These are phyloP conservation scores for Erodium texanum DNA, from an alignment of 441 rosid genomes.

Conservation along the genomic window DNA sequence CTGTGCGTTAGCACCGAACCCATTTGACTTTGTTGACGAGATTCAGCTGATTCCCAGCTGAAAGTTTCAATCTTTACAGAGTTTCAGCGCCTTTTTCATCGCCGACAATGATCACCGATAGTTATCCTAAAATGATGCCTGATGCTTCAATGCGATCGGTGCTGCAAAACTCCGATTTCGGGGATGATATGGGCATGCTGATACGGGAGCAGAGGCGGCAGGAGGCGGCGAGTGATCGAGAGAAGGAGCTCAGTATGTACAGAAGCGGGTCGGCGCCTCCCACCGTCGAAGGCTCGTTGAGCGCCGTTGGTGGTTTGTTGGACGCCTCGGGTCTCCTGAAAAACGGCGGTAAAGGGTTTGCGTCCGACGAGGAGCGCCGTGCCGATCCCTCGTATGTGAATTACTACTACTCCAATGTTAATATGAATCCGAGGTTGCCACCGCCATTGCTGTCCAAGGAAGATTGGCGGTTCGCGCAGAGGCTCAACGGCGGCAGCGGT, in stretches of 20 bases:
- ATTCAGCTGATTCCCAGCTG: not conserved
- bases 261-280: slow-evolving; percentile 82
- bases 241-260: slow-evolving; percentile 42
- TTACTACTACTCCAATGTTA: slow-evolving; percentile 52
- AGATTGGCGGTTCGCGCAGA: slow-evolving; percentile 59
- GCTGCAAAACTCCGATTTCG: slow-evolving; percentile 33
- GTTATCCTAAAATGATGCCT: slow-evolving; percentile 42
- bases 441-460: slow-evolving; percentile 62
- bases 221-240: slow-evolving; percentile 32
- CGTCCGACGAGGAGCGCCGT: slow-evolving; percentile 50
- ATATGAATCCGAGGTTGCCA: slow-evolving; percentile 63
- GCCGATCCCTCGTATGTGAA: slow-evolving; percentile 55
- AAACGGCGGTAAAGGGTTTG: slow-evolving; percentile 25
- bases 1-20: slow-evolving; percentile 8
- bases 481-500: slow-evolving; percentile 31
- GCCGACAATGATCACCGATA: slow-evolving; percentile 37
- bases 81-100: not conserved
- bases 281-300: slow-evolving; percentile 58
- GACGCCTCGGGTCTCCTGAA: slow-evolving; percentile 11
- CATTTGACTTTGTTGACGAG: slow-evolving; percentile 1
- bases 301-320: slow-evolving; percentile 50
- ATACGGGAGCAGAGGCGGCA: slow-evolving; percentile 32
- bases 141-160: slow-evolving; percentile 43
- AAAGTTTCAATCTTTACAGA: slow-evolving; percentile 2
- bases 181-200: slow-evolving; percentile 40